Conservation (phyloP, 495 filamentous ascomycete species). For the Lindgomyces ingoldianus region DNA sequence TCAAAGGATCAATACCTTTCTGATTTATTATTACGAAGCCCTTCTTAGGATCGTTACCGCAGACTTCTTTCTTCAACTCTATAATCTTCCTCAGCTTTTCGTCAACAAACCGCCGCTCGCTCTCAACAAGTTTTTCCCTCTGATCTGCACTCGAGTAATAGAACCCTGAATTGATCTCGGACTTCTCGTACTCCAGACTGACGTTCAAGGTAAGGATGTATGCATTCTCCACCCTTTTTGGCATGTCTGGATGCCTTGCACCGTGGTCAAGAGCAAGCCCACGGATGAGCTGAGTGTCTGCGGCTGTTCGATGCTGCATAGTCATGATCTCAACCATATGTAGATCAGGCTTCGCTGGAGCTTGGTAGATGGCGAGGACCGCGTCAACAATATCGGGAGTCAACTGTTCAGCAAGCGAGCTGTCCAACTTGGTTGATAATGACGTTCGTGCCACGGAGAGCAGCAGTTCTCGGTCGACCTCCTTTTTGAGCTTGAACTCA, state of each 20-base stretch:
- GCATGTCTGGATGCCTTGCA: conserved; percentile 97
- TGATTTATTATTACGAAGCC: conserved; percentile 98
- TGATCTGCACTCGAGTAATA: conserved; percentile 98
- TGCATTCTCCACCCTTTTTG: conserved; percentile 91
- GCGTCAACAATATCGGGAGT: conserved; percentile 94
- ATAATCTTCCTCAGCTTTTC: conserved; percentile 97
- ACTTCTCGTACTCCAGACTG: conserved; percentile 97
- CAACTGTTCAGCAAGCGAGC: conserved; percentile 82
- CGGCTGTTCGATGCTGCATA: conserved; percentile 96
- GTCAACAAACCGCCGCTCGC: conserved; percentile 93
- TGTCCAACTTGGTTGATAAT: conserved; percentile 89
- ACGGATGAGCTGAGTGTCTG: conserved; percentile 92
- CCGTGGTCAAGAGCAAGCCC: conserved; percentile 94
- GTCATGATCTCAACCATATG: conserved; percentile 99
- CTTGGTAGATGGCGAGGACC: conserved; percentile 87
- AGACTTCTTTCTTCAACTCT: conserved; percentile 96
- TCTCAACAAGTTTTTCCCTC: conserved; percentile 95
- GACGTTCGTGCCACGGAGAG: conserved; percentile 93
- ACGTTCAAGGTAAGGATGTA: conserved; percentile 95
- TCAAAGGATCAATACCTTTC: conserved; percentile 97
- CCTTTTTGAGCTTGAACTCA: conserved; percentile 80
- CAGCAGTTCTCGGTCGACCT: conserved; percentile 91
- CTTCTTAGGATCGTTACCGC: conserved; percentile 91
- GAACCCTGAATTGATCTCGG: conserved; percentile 98
- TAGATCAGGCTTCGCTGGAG: conserved; percentile 89